Conservation (phyloP, 495 filamentous ascomycete species). For the Echria macrotheca region DNA sequence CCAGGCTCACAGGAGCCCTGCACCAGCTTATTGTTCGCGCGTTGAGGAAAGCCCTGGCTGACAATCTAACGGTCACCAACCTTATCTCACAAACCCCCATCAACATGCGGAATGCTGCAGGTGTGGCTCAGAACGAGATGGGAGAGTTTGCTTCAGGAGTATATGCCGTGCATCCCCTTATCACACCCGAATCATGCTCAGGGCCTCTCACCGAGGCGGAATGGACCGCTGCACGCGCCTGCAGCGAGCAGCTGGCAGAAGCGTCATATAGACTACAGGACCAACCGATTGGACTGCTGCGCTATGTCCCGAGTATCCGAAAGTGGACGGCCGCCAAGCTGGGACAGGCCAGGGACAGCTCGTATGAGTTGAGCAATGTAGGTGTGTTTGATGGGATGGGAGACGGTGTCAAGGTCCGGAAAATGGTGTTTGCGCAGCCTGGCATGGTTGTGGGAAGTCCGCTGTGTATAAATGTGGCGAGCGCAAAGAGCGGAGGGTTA, state of each 20-base stretch:
- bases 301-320: conserved; percentile 15
- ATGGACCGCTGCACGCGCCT: conserved; percentile 4
- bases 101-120: conserved; percentile 10
- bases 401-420: background rate
- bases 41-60: conserved; percentile 3
- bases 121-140: conserved; percentile 6
- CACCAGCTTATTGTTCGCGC: conserved; percentile 8
- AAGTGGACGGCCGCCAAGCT: conserved; percentile 8
- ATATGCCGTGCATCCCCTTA: background rate
- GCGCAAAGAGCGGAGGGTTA: conserved; percentile 11
- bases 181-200: background rate
- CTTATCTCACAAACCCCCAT: conserved; percentile 6
- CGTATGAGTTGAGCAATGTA: conserved; percentile 16
- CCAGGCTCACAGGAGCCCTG: conserved; percentile 7
- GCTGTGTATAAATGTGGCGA: conserved; percentile 9
- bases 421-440: conserved; percentile 17
- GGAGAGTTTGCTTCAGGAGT: conserved; percentile 13
- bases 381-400: conserved; percentile 1
- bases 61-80: background rate
- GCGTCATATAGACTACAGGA: conserved; percentile 7
- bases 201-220: conserved; percentile 1
- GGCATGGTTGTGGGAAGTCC: conserved; percentile 8
- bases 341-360: conserved; percentile 8
- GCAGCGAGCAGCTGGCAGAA: conserved; percentile 4
- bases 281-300: conserved; percentile 15